Evolutionary conservation across 257 asterid genomes (phyloP).

Genomic region (Solanum chiquidenum): DNA sequence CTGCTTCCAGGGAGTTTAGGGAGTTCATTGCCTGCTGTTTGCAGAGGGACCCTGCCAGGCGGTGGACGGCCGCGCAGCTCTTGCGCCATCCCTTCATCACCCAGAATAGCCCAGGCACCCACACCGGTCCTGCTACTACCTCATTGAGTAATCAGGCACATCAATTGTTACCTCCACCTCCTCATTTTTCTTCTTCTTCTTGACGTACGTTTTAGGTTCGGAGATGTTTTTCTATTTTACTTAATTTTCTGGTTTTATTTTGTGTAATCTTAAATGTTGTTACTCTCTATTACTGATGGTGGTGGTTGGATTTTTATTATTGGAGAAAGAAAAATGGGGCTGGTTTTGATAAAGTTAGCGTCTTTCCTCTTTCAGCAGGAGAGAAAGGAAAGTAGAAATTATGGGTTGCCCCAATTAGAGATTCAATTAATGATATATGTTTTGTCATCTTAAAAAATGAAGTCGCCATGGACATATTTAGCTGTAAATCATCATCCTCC

Average conservation of each 20-base stretch:
- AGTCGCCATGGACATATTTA: not conserved
- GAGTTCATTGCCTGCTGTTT: constrained; percentile 32
- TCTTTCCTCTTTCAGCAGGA: not conserved
- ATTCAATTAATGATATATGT: not conserved
- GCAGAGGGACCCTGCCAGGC: constrained; percentile 30
- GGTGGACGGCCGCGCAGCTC: constrained; percentile 28
- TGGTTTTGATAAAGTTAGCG: not conserved
- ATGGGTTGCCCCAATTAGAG: not conserved
- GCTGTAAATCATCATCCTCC: not conserved
- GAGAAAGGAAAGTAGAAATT: not conserved
- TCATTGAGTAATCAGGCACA: constrained; percentile 9
- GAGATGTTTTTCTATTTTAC: not conserved
- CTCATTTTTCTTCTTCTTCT: constrained; percentile 4
- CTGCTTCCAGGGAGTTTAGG: constrained; percentile 56
- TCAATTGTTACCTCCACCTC: constrained; percentile 12
- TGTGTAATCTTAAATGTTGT: constrained; percentile 5
- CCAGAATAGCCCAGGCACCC: constrained; percentile 4
- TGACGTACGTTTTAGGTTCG: constrained; percentile 1
- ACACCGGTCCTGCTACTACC: not conserved
- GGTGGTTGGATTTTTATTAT: not conserved
- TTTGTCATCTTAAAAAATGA: not conserved
- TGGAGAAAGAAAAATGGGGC: not conserved
- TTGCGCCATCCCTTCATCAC: constrained; percentile 31
- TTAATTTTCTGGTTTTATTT: constrained; percentile 1
- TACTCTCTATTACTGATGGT: not conserved